Percentiles rank a stretch among this genome's conserved stretches.
Evolutionary conservation across 257 asterid species (phyloP).

Genomic region (Forsythia suspensa): DNA sequence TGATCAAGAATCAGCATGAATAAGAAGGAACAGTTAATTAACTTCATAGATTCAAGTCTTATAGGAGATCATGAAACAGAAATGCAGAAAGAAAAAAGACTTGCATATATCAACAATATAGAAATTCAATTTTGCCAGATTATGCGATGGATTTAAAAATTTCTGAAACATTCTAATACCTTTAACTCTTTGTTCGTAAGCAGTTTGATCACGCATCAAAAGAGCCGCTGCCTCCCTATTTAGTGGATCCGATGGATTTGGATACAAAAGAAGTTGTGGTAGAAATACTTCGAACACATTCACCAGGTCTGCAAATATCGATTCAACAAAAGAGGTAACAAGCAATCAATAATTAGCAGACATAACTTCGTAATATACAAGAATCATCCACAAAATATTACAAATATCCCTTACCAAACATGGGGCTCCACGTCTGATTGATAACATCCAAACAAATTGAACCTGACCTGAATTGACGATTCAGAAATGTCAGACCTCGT

Average conservation of each 20-base stretch:
- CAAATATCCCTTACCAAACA: slow-evolving; percentile 70
- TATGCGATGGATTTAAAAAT: background rate
- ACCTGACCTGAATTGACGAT: slow-evolving; percentile 74
- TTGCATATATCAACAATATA: background rate
- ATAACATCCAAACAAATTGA: slow-evolving; percentile 96
- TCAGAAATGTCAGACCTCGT: background rate
- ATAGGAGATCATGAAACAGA: background rate
- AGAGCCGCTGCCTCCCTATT: slow-evolving; percentile 97
- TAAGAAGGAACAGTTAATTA: no score
- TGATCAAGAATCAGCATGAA: background rate
- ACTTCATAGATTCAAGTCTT: background rate
- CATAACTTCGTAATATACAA: background rate
- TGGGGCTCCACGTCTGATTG: slow-evolving; percentile 99
- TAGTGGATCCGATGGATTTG: slow-evolving; percentile 95
- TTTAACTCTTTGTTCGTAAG: slow-evolving; percentile 83
- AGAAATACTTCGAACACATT: slow-evolving; percentile 94
- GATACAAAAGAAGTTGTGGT: slow-evolving; percentile 92
- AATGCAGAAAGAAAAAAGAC: background rate
- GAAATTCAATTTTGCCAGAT: background rate
- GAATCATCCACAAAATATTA: background rate
- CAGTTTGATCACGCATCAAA: slow-evolving; percentile 85
- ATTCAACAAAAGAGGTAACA: background rate
- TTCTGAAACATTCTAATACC: slow-evolving; percentile 41
- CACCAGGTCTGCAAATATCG: slow-evolving; percentile 61
- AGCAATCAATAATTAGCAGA: slow-evolving; percentile 9